Evolutionary conservation across 108 stramenopile species (phyloP).

Genomic region (Fragilariopsis cylindrus): DNA sequence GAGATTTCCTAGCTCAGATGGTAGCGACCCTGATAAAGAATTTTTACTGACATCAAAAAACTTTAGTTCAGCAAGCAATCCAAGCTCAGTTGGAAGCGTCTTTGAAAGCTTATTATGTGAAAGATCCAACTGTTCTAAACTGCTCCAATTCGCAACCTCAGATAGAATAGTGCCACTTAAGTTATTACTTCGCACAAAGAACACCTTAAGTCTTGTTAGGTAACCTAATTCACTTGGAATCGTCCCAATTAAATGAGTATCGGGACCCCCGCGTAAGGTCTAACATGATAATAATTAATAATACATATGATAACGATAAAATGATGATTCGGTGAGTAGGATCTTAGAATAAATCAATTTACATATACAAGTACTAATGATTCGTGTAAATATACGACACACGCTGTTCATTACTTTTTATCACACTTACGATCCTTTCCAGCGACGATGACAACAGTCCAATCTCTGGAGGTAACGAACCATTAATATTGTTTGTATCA

Average conservation of each 20-base stretch:
- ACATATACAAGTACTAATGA: no score
- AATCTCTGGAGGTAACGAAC: constrained; percentile 32
- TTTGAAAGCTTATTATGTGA: constrained; percentile 17
- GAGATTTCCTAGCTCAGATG: constrained; percentile 44
- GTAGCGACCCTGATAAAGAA: constrained; percentile 43
- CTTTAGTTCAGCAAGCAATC: constrained; percentile 38
- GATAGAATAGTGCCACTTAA: constrained; percentile 46
- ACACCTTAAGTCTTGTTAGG: constrained; percentile 34
- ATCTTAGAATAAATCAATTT: no score
- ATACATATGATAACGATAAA: no score
- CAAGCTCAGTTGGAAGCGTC: constrained; percentile 42
- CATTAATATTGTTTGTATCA: constrained; percentile 35
- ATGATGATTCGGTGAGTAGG: no score
- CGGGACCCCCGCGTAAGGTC: constrained; percentile 22
- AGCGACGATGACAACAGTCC: constrained; percentile 31
- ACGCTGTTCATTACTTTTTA: background rate
- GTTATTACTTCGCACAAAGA: constrained; percentile 36
- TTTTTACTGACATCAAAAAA: constrained; percentile 50
- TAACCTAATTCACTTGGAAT: constrained; percentile 58
- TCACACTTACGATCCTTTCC: constrained; percentile 2
- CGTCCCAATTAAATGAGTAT: constrained; percentile 23
- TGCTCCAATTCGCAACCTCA: constrained; percentile 42
- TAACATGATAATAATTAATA: no score
- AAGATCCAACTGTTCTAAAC: constrained; percentile 37
- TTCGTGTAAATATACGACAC: no score